phyloP scores from a whole-genome alignment of 495 filamentous ascomycete genomes.

The Pyrenopolyporus hunteri region DNA sequence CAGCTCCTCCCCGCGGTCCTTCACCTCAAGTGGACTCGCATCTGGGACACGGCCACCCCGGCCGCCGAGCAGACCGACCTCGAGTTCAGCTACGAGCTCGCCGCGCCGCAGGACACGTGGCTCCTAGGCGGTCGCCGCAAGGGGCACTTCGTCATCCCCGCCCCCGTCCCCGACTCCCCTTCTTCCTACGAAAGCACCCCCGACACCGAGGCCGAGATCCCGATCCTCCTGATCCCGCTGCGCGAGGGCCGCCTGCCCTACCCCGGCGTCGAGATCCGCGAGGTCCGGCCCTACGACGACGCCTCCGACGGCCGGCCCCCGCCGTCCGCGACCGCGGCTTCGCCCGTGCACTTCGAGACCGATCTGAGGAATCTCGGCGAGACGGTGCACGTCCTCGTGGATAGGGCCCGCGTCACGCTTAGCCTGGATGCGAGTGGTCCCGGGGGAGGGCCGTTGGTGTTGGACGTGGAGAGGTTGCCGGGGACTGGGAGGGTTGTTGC shows the following conservation, averaged over 20 bases:
- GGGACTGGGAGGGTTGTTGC: constrained; percentile 42
- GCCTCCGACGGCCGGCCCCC: not conserved
- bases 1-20: constrained; percentile 75
- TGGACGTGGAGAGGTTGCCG: constrained; percentile 57
- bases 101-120: constrained; percentile 78
- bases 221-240: constrained; percentile 78
- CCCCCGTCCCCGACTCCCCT: constrained; percentile 21
- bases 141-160: constrained; percentile 71
- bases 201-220: constrained; percentile 56
- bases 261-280: constrained; percentile 79
- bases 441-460: constrained; percentile 66
- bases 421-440: constrained; percentile 70
- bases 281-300: constrained; percentile 46
- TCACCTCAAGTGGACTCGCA: constrained; percentile 74
- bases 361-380: constrained; percentile 79
- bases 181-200: constrained; percentile 33
- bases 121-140: constrained; percentile 80
- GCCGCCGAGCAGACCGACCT: constrained; percentile 57
- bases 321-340: constrained; percentile 8
- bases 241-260: constrained; percentile 74
- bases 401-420: constrained; percentile 77
- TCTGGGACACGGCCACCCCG: constrained; percentile 68
- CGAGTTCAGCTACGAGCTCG: constrained; percentile 84
- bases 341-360: constrained; percentile 64
- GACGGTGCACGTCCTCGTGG: constrained; percentile 75